Percentiles rank a stretch among this genome's conserved stretches.
phyloP scores from a whole-genome alignment of 78 protist genomes.

The Paulinella micropora region DNA sequence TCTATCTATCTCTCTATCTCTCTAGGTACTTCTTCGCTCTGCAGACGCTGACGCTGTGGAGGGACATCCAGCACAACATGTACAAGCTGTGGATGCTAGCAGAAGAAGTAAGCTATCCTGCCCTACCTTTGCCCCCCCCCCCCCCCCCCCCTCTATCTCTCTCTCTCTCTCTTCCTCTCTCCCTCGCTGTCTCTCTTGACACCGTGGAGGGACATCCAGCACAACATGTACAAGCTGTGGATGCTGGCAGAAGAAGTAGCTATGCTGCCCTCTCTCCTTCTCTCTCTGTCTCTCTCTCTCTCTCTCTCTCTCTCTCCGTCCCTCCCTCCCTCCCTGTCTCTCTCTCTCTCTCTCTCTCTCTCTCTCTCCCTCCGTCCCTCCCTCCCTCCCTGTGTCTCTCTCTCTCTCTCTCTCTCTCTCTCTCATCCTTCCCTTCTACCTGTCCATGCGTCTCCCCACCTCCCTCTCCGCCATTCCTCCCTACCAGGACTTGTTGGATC shows the following conservation, averaged over 20 bases:
- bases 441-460: neutral
- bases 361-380: too few relatives aligned
- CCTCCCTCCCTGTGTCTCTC: too few relatives aligned
- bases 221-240: slow-evolving; percentile 66
- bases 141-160: neutral
- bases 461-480: neutral
- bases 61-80: slow-evolving; percentile 70
- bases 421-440: neutral
- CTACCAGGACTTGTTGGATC: slow-evolving; percentile 11
- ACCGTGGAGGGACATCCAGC: slow-evolving; percentile 74
- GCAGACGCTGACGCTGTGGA: slow-evolving; percentile 79
- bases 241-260: slow-evolving; percentile 21
- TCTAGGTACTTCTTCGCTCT: neutral
- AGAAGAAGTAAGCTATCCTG: too few relatives aligned
- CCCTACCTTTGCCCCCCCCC: neutral
- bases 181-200: too few relatives aligned
- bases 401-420: neutral
- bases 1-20: too few relatives aligned
- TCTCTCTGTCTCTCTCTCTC: slow-evolving; percentile 1
- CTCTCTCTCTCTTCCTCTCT: neutral
- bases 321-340: too few relatives aligned
- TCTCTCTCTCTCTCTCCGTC: neutral
- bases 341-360: neutral
- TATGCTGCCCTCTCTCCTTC: neutral
- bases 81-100: slow-evolving; percentile 43